Conservation (phyloP, 2,329 filamentous ascomycete species). For the Fusarium sp. region DNA sequence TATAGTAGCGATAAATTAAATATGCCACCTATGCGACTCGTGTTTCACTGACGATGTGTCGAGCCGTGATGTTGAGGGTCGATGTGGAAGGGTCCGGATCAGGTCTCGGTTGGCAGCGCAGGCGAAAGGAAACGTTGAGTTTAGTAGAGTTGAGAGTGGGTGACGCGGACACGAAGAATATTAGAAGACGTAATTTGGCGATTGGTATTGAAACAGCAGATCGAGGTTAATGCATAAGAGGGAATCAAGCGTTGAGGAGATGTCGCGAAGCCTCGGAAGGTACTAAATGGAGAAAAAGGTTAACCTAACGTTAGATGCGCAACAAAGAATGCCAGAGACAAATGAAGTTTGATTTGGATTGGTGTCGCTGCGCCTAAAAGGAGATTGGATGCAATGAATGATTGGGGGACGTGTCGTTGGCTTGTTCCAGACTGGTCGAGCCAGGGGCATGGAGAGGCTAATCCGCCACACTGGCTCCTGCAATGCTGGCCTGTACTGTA, state of each 20-base stretch:
- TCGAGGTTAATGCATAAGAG: constrained; percentile 19
- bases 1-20: constrained; percentile 3
- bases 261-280: constrained; percentile 13
- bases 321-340: constrained; percentile 46
- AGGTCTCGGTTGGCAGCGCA: constrained; percentile 34
- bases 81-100: constrained; percentile 31
- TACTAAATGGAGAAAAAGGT: constrained; percentile 26
- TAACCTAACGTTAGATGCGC: constrained; percentile 24
- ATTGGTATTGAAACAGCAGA: constrained; percentile 8
- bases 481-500: constrained; percentile 19
- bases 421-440: constrained; percentile 38
- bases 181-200: constrained; percentile 31
- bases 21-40: constrained; percentile 25
- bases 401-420: constrained; percentile 39
- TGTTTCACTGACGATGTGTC: constrained; percentile 10
- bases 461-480: constrained; percentile 44
- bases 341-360: constrained; percentile 43
- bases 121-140: constrained; percentile 14
- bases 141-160: constrained; percentile 7
- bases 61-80: constrained; percentile 17
- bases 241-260: constrained; percentile 18
- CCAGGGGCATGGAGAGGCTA: constrained; percentile 13
- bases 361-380: constrained; percentile 43
- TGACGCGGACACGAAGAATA: constrained; percentile 35
- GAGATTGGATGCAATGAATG: constrained; percentile 34